Percentiles rank a stretch among this genome's conserved stretches.
phyloP scores from a whole-genome alignment of 352 stramenopile species.

The Phytophthora pluvialis region DNA sequence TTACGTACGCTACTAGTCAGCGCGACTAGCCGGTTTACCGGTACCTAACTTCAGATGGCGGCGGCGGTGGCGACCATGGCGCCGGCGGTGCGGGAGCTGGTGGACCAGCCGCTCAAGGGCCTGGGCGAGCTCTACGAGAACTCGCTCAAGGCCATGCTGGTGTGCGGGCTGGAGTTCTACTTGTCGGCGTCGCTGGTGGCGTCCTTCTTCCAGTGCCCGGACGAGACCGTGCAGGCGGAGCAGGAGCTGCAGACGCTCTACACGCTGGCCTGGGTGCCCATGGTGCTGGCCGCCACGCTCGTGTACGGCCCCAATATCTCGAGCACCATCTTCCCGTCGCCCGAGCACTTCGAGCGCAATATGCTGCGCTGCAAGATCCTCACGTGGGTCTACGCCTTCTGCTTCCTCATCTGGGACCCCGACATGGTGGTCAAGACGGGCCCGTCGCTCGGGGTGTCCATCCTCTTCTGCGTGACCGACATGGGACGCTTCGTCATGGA shows the following conservation, averaged over 20 bases:
- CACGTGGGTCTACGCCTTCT: conserved; percentile 66
- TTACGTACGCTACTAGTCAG: conserved; percentile 35
- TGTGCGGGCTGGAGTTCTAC: conserved; percentile 70
- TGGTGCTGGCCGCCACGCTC: conserved; percentile 48
- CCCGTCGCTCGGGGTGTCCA: conserved; percentile 66
- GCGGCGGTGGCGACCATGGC: conserved; percentile 15
- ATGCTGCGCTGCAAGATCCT: conserved; percentile 74
- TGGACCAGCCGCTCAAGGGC: conserved; percentile 46
- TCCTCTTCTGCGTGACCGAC: conserved; percentile 77
- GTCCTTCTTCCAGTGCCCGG: conserved; percentile 75
- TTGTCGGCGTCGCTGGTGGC: conserved; percentile 72
- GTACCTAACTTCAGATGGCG: conserved; percentile 20
- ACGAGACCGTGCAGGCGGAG: conserved; percentile 52
- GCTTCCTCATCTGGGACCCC: conserved; percentile 70
- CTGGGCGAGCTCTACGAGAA: conserved; percentile 52
- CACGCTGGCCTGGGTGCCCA: conserved; percentile 64
- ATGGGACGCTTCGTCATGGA: conserved; percentile 79
- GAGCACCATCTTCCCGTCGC: conserved; percentile 47
- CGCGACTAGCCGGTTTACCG: conserved; percentile 13
- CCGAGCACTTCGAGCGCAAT: conserved; percentile 71
- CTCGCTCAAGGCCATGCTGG: conserved; percentile 70
- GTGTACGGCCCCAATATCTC: conserved; percentile 63
- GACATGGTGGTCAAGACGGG: conserved; percentile 80
- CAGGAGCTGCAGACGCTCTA: conserved; percentile 80
- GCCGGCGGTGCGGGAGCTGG: conserved; percentile 34